Percentiles rank a stretch among this genome's conserved stretches.
phyloP scores from a whole-genome alignment of 106 monocot species.

The Hemerocallis citrina region DNA sequence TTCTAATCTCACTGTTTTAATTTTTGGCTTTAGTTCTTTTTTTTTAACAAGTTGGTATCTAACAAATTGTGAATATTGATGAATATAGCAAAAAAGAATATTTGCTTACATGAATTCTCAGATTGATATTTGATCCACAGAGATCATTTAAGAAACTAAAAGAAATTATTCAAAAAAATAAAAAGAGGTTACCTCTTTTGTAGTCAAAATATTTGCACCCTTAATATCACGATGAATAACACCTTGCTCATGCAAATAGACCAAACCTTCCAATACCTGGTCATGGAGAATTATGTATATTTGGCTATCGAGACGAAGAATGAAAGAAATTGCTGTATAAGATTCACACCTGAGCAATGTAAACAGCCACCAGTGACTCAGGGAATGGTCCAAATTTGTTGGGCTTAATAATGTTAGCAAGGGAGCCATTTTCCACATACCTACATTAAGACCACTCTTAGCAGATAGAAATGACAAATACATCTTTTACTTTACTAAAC shows the following conservation, averaged over 20 bases:
- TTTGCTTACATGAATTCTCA: no score
- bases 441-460: conserved; percentile 23
- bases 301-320: background rate
- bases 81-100: no score
- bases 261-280: conserved; percentile 95
- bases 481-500: background rate
- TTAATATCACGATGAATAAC: conserved; percentile 98
- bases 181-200: conserved; percentile 79
- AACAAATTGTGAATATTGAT: no score
- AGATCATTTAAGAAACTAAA: background rate
- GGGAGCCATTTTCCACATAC: conserved; percentile 98
- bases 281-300: conserved; percentile 9
- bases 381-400: conserved; percentile 98
- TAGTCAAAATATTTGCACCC: conserved; percentile 98
- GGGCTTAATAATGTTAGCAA: conserved; percentile 95
- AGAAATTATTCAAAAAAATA: background rate
- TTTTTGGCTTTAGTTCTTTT: no score
- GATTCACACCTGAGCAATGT: conserved; percentile 75
- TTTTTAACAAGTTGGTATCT: no score
- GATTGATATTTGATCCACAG: no score
- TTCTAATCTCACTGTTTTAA: no score
- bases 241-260: conserved; percentile 97
- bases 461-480: background rate
- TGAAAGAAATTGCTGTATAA: background rate
- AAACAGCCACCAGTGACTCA: conserved; percentile 86